phyloP scores from a whole-genome alignment of 2,329 filamentous ascomycete genomes.

The Aspergillus vadensis region DNA sequence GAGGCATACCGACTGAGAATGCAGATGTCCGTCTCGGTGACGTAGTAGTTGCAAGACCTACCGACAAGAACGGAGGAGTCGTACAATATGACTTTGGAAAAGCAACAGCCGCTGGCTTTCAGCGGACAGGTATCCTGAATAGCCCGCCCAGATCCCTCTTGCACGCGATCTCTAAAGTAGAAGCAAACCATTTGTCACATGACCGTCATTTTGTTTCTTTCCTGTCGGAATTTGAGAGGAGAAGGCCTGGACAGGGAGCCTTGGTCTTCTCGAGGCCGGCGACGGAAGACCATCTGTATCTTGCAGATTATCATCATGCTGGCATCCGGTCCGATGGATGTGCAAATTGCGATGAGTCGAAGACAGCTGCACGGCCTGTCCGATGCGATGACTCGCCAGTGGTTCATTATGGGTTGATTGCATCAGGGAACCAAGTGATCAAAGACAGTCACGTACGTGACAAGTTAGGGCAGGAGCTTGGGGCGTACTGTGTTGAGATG shows the following conservation, averaged over 20 bases:
- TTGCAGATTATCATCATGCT: not conserved
- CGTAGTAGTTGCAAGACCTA: not conserved
- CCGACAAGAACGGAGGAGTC: not conserved
- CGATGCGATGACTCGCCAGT: not conserved
- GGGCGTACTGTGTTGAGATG: conserved; percentile 13
- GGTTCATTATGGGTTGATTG: not conserved
- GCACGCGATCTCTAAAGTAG: conserved; percentile 1
- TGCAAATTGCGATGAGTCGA: not conserved
- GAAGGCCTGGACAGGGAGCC: not conserved
- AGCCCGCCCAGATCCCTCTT: conserved; percentile 2
- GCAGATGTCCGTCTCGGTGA: not conserved
- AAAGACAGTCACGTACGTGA: not conserved
- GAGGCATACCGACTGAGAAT: not conserved
- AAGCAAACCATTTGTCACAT: not conserved
- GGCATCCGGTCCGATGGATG: not conserved
- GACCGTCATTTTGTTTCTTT: too few species aligned
- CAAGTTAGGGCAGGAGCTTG: not conserved
- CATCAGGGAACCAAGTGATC: not conserved
- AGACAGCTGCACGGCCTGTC: not conserved
- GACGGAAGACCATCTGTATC: not conserved
- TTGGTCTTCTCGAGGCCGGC: not conserved
- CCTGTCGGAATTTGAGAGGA: not conserved
- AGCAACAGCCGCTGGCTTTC: not conserved
- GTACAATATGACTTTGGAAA: conserved; percentile 15
- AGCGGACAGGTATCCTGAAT: conserved; percentile 4